Evolutionary conservation across 768 basidiomycete genomes (phyloP), one percentile per base, ranked within the genome.

Genomic region (Sutorius australiensis): DNA sequence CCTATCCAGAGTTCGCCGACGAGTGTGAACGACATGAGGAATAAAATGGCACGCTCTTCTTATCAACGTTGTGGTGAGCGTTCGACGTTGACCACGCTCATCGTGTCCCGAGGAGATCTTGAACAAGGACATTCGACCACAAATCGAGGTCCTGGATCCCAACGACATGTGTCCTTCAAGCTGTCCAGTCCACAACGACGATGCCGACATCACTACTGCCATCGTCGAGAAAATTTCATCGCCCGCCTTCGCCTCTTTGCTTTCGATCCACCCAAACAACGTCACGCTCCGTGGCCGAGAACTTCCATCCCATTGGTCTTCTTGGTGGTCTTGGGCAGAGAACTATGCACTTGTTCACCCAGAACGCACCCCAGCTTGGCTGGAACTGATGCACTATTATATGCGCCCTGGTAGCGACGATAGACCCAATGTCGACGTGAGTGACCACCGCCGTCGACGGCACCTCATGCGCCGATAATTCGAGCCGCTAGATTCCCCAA

Each of bases 231-330:
- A 28, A 27, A 37, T 68, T 14, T 56, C 66, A 0, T 61, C 67
- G 10, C 65, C 67, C 0, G 21, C 56, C 38, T 39, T 63, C 12
- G 60, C 68, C 6, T 61, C 73, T 2, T 56, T 82, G 19, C 69
- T 82, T n/a, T 60, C 59, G 34, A 67, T 66, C 16, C 80, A 82
- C 55, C 80, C 80, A 27, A 82, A 82, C 61, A 75, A 79, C 51
- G 57, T 72, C 34, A 64, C 65, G 2, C 56, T 61, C 17, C 44
- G 51, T 27, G 64, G 55, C 33, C 56, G 57, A 3, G 48, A 55
- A 14, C 41, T 56, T 11, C 65, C 71, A 10, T 33, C 55, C 11
- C 55, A 53, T 8, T 72, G 67, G 61, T 59, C 60, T 13, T 49
- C 61, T n/a, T 72, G 75, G 75, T 76, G 74, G 71, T 40, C 60